phyloP scores from a whole-genome alignment of 495 filamentous ascomycete species.

The Aspergillus incahuasiensis region DNA sequence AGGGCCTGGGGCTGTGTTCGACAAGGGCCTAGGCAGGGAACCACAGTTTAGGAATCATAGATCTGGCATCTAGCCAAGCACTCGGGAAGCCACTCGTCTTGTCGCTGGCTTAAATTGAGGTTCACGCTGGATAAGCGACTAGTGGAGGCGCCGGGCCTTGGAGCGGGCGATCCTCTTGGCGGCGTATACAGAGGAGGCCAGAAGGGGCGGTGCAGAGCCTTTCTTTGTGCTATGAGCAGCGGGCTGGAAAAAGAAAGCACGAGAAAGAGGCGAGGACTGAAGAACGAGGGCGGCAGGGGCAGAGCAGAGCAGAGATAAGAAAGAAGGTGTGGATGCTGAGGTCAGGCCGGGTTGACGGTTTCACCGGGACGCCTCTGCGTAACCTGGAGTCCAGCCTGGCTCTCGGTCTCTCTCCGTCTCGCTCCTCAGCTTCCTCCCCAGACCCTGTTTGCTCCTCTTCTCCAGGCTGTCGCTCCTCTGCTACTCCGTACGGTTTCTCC shows the following conservation, averaged over 20 bases:
- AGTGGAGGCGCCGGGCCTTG: constrained; percentile 12
- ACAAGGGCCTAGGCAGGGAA: constrained; percentile 13
- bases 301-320: background rate
- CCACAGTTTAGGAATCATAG: constrained; percentile 13
- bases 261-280: background rate
- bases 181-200: background rate
- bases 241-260: background rate
- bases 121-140: constrained; percentile 2
- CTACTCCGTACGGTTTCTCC: background rate
- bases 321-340: background rate
- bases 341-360: background rate
- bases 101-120: constrained; percentile 3
- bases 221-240: background rate
- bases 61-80: constrained; percentile 19
- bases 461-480: no score
- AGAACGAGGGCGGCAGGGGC: background rate
- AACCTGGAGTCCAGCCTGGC: background rate
- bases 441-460: background rate
- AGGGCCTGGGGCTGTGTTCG: constrained; percentile 24
- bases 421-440: background rate
- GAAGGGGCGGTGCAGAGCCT: constrained; percentile 10
- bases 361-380: constrained; percentile 5
- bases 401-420: background rate
- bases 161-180: constrained; percentile 15
- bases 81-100: constrained; percentile 11